Evolutionary conservation across 805 yeast species (phyloP), one percentile per base, ranked within the genome.

Genomic region (Isabelozyma gotoi): DNA sequence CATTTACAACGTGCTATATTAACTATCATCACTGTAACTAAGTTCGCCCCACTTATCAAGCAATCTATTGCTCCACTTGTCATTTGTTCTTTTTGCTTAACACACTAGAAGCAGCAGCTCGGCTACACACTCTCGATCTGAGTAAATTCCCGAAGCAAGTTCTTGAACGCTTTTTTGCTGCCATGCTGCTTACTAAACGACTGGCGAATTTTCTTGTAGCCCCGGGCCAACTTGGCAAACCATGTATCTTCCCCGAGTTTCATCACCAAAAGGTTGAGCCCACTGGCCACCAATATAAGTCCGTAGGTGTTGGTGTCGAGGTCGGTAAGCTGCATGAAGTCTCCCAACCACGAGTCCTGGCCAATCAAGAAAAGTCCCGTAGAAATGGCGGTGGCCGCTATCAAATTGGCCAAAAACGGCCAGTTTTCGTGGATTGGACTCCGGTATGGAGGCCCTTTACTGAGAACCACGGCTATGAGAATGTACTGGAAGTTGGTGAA

Each of bases 401-500:
- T 49, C 34, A 87, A 71, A 40, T 90, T 88, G 1, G 71, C 33
- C 40, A 94, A 68, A 59, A 90, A 92, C 5, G 96, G 96, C 8
- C 50, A 40, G 55, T 85, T 94, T 48, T 81, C 73, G 19, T 67
- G 62, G 52, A 84, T 78, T 1, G 91, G 83, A 57, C 88, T 85
- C 44, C 99, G 76, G 63, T 89, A 94, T 16, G 99, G 99, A 7
- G 94, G 91, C 0, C 99, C 99, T 10, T 80, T 87, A 15, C 96
- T 86, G 46, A 94, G 70, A n/a, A 90, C 80, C 21, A 88, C 67
- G 0, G 97, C 97, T 42, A 82, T 77, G 44, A 89, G 67, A 39
- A 95, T 85, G 63, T 94, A 94, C 69, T 94, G 98, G 70, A 87
- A 86, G 57, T 90, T 88, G 3, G 96, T 78, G 55, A 78, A 82